These are phyloP conservation scores for Bocquillonia castaneifolia DNA, from an alignment of 441 rosid genomes.

Conservation along the genomic window DNA sequence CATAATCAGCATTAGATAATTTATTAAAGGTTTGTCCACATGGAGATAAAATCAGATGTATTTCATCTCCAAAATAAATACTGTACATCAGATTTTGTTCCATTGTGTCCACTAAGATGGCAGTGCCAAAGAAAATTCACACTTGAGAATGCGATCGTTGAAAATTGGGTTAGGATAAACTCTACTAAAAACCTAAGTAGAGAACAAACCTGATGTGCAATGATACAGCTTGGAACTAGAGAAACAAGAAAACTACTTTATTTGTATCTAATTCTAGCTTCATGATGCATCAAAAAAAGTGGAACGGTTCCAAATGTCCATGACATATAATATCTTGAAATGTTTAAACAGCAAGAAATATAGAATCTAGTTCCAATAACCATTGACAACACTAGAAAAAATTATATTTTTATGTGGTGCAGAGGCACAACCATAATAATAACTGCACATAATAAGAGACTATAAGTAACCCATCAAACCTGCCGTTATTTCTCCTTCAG, in stretches of 20 bases:
- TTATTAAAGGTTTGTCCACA: background rate
- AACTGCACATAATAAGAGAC: background rate
- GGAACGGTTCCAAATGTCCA: background rate
- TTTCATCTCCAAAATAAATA: background rate
- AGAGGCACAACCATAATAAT: constrained; percentile 8
- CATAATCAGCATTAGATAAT: background rate
- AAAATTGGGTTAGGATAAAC: no score
- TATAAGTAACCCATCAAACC: constrained; percentile 37
- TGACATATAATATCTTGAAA: background rate
- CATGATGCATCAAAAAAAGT: background rate
- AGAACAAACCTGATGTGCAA: no score
- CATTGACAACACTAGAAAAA: background rate
- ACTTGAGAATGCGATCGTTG: no score
- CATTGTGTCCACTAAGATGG: no score
- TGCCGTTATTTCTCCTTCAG: constrained; percentile 95
- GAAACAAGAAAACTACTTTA: no score
- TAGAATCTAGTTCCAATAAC: background rate
- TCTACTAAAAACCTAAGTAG: no score
- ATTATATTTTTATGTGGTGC: background rate
- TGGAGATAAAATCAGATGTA: background rate
- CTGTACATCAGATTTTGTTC: no score
- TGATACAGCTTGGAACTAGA: background rate
- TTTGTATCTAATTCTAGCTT: no score
- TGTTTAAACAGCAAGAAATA: background rate
- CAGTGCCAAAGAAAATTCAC: no score